Base-by-base conservation (phyloP, 2,329 filamentous ascomycete species). In the Lojkania enalia region DNA sequence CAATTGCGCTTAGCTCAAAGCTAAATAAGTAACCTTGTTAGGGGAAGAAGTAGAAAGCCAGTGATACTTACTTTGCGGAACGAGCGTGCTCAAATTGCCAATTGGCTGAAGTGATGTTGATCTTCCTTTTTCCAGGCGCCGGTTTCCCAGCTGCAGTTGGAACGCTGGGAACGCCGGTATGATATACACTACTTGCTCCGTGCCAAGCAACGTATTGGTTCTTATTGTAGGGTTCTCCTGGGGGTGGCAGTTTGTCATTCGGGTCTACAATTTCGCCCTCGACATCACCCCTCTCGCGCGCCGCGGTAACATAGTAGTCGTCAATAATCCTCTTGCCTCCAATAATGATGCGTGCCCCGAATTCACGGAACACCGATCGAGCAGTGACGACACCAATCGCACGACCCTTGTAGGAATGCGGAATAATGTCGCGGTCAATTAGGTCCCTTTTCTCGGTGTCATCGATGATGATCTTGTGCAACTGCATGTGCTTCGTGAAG, bases 201-300 rank as follows among this genome's bases (percentile, higher is more conserved):
- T 96, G 91, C 94, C 94, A 99, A 20, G 94, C 94, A 20, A 99
- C 94, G 64, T 96, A 99, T 69, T 96, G 91, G 66, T 99, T 99
- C 74, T 92, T 90, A 77, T 99, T 96, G 78, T 99, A 99, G n/a
- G 85, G 79, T 66, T 95, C 87, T 29, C 86, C 88, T n/a, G 79
- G 76, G 6, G 81, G 80, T 19, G 90, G 81, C 31, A 91, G 80
- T 48, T 79, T 80, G 70, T 99, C 94, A 48, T 90, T 86, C 0
- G 92, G 92, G 63, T 97, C 94, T 14, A 91, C 94, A 18, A 97
- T 68, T 66, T 49, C 90, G 53, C 94, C 94, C 68, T 96, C 92
- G 2, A 89, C 80, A 19, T 85, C 85, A 16, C 91, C 92, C 39
- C 88, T 84, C 37, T 85, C 86, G 37, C 84, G 82, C 21, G 86